Conservation (phyloP, 257 asterid genomes). For the Ilex aquifolium region DNA sequence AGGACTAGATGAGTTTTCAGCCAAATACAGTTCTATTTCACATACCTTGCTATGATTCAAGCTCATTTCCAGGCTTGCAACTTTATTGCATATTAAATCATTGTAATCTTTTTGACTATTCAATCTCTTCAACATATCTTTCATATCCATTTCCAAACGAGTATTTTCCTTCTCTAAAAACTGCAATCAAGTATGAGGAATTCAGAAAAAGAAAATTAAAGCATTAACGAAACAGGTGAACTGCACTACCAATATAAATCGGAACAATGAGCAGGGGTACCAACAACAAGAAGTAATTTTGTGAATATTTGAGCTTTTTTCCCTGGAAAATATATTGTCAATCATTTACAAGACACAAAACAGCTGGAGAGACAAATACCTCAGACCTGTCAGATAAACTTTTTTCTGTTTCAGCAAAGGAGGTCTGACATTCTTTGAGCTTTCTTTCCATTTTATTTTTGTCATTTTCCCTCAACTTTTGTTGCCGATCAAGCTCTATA, state of each 20-base stretch:
- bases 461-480: slow-evolving; percentile 53
- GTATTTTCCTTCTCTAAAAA: slow-evolving; percentile 44
- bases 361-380: slow-evolving; percentile 39
- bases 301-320: no score
- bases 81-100: slow-evolving; percentile 34
- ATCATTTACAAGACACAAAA: not conserved
- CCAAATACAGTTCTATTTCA: not conserved
- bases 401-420: slow-evolving; percentile 60
- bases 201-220: slow-evolving; percentile 13
- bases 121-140: slow-evolving; percentile 36
- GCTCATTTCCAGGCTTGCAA: slow-evolving; percentile 29
- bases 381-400: slow-evolving; percentile 54
- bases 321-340: no score
- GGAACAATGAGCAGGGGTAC: no score
- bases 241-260: no score
- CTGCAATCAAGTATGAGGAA: slow-evolving; percentile 27
- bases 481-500: slow-evolving; percentile 66
- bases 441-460: slow-evolving; percentile 46
- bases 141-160: slow-evolving; percentile 27
- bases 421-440: slow-evolving; percentile 44
- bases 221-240: not conserved
- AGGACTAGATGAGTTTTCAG: no score
- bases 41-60: slow-evolving; percentile 37
- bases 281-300: no score
- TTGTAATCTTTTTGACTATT: slow-evolving; percentile 38